Base-by-base conservation (phyloP, 371 early-diverging fungal genomes). In the Apophysomyces trapeziformis region DNA sequence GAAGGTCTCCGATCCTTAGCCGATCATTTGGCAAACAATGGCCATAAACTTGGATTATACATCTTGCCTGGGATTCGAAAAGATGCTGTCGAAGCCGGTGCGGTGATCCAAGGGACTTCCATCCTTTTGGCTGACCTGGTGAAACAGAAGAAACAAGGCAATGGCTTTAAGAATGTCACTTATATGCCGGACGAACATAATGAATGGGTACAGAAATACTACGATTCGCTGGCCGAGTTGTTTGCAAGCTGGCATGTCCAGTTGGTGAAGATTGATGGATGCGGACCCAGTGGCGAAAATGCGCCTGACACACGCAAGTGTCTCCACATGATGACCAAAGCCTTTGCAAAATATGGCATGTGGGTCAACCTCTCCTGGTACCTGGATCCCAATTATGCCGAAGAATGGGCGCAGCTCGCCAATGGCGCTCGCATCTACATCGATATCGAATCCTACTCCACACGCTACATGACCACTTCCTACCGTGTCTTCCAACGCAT, bases 361-460 rank as follows among this genome's bases (percentile, higher is more conserved):
- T 78, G 76, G 76, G 66, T 81, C 45, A 77, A 81, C 38, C 68
- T 81, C 0, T 81, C 82, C 5, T 81, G 82, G 82, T 76, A 78
- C 26, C 63, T 78, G 26, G 82, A 81, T 57, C 58, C 67, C 0
- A 18, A 59, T 5, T 76, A 76, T 58, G 75, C 73, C 3, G 70
- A 72, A 9, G 82, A 81, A 54, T 81, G 78, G 78, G 75, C 75
- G 0, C 60, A 61, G 4, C 41, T 78, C 4, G 68, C 72, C 1
- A 81, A 81, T 36, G 82, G 77, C 11, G 78, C 73, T 4, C 74
- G 82, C 26, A 61, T 81, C 37, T 78, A 69, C 50, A 62, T 71
- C 11, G 82, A 81, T 38, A 81, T 81, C 35, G 82, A 81, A 61
- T 75, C 76, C 6, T 81, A 81, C 44, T 81, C 82, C 0, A 70